A percentile compares a stretch with the other conserved stretches of the same genome.
phyloP scores from a whole-genome alignment of 257 asterid species.

The Forsythia viridissima region DNA sequence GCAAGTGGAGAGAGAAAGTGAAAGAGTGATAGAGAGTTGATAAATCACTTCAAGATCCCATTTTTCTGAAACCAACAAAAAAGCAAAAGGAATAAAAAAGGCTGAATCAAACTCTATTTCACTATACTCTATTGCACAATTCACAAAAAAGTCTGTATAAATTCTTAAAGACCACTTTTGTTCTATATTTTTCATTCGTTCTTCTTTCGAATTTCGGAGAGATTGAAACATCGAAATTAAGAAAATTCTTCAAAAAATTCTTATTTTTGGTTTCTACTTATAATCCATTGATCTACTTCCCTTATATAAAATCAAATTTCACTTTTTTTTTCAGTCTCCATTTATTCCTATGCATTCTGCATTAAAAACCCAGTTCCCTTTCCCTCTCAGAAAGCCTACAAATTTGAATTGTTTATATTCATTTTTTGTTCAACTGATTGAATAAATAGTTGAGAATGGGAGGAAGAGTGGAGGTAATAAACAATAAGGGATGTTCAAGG shows the following conservation, averaged over 20 bases:
- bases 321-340: conserved; percentile 11
- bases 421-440: conserved; percentile 5
- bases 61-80: conserved; percentile 35
- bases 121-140: not conserved
- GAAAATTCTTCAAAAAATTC: conserved; percentile 5
- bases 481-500: conserved; percentile 85
- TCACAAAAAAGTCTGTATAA: conserved; percentile 23
- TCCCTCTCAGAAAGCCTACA: too few relatives aligned
- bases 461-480: conserved; percentile 69
- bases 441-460: conserved; percentile 32
- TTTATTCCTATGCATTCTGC: not conserved
- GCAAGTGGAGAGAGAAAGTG: conserved; percentile 25
- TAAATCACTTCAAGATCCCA: conserved; percentile 43
- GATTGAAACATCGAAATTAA: not conserved
- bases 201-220: conserved; percentile 8
- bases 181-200: conserved; percentile 25
- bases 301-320: conserved; percentile 24
- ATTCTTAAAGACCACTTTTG: conserved; percentile 34
- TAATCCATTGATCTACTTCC: conserved; percentile 45
- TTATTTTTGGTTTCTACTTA: conserved; percentile 3
- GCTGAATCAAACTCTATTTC: conserved; percentile 27
- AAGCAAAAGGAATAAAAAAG: conserved; percentile 16
- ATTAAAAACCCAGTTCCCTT: not conserved
- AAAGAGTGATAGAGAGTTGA: conserved; percentile 24
- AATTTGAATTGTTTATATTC: not conserved